Evolutionary conservation across 176 grass and related monocot genomes (phyloP), one percentile per base, ranked within the genome.

Genomic region (Thalia dealbata): DNA sequence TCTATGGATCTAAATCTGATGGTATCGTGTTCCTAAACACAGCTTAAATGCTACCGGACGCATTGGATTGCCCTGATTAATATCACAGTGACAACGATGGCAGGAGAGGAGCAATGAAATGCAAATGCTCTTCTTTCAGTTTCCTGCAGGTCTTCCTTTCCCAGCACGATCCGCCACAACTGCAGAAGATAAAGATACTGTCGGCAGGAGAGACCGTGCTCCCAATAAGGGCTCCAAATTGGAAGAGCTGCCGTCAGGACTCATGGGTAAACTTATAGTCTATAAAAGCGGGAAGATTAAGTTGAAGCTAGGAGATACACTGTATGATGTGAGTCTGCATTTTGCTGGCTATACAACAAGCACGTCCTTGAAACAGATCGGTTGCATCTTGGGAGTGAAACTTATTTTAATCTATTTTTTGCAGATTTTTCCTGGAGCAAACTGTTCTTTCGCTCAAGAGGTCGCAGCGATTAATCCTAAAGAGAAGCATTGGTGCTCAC

Each of bases 201-300:
- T n/a, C n/a, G 52, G 4, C 41, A 70, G 50, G 67, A 50, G n/a
- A 70, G 43, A 70, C 41, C 21, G 12, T 74, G 52, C 52, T n/a
- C 59, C 58, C 23, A 76, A n/a, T n/a, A n/a, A 73, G 76, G 84
- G 82, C 23, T 89, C 72, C 64, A 85, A 72, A 54, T 60, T 96
- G 74, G 84, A 88, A 28, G 85, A 91, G 70, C 54, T 96, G 69
- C 92, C 81, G 3, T 35, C 81, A 1, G 88, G 88, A 19, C 63
- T 84, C 64, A 73, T 96, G 71, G 89, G 92, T 23, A 91, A 96
- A 85, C 85, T 96, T 77, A 44, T 87, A 38, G 75, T 96, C 29
- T 91, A 91, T 64, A 96, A 89, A 75, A 89, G 88, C 10, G 84
- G 86, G 61, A 89, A 89, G 76, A 76, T 91, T 58, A 96, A 96